Evolutionary conservation across 2,329 filamentous ascomycete species (phyloP), one percentile per base, ranked within the genome.

Genomic region (Pseudocercospora vitis): DNA sequence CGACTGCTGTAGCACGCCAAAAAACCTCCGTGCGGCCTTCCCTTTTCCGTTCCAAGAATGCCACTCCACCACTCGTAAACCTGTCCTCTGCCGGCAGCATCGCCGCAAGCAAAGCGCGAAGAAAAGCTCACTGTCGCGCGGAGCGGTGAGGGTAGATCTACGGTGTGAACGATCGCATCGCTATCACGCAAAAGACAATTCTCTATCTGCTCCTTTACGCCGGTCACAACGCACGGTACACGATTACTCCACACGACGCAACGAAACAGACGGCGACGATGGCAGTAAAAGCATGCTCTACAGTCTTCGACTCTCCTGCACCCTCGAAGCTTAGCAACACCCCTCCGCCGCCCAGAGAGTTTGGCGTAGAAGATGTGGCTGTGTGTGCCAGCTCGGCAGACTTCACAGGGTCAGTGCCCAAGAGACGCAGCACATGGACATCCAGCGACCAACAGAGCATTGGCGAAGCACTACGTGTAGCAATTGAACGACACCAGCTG

Each of bases 401-500:
- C 28, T 59, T 60, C 31, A 32, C 53, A 16, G 14, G 49, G 14
- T 29, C 49, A 14, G 26, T 48, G 12, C 44, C 48, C 7, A 52
- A 53, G 47, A 57, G 57, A 32, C 59, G 48, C 51, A 55, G 54
- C 48, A 52, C 48, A 29, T 59, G 53, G 56, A 57, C 49, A 26
- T 7, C 50, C 12, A 56, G 48, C 33, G 56, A 55, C 31, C 56
- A 68, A 24, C 66, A 71, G 48, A 70, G 64, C 50, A 61, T 72
- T 26, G 63, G 60, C 21, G 59, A 57, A 26, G 65, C 65, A 44
- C 57, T 73, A 31, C 63, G 70, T 33, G 61, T 66, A 31, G 69
- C 68, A 42, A 66, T 73, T 35, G 71, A 75, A 24, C 63, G 74
- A 28, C 73, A 74, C 53, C 73, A 76, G 60, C 67, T 75, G 16